Percentiles rank a stretch among this genome's conserved stretches.
Evolutionary conservation across 306 rosid species (phyloP).

Genomic region (Sechiopsis laciniata): DNA sequence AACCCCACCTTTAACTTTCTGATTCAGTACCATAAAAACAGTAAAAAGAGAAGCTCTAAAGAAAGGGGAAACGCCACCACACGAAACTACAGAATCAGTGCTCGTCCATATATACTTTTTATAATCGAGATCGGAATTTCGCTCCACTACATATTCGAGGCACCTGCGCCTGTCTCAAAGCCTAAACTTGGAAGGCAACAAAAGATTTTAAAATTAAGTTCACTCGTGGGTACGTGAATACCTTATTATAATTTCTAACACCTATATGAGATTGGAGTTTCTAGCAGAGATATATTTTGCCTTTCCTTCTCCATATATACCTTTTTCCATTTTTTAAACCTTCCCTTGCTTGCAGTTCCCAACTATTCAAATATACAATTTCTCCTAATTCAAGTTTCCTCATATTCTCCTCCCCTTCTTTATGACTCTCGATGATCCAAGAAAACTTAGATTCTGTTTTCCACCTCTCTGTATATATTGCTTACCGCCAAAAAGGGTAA

Average conservation of each 20-base stretch:
- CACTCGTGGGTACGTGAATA: background rate
- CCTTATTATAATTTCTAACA: background rate
- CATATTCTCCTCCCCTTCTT: conserved; percentile 62
- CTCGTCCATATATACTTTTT: no score
- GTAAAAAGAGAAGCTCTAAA: conserved; percentile 21
- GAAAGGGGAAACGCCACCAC: conserved; percentile 8
- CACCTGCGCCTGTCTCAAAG: no score
- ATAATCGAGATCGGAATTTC: no score
- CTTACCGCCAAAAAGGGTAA: conserved; percentile 32
- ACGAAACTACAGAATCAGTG: conserved; percentile 12
- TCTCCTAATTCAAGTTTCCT: conserved; percentile 92
- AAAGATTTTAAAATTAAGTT: no score
- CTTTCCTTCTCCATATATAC: conserved; percentile 38
- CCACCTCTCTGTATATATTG: conserved; percentile 36
- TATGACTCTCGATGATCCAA: conserved; percentile 56
- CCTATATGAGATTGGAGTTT: conserved; percentile 40
- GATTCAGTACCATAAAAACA: conserved; percentile 21
- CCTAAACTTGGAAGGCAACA: no score
- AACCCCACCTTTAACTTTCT: conserved; percentile 16
- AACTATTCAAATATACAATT: conserved; percentile 43
- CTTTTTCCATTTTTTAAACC: conserved; percentile 45
- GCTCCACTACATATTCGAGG: no score
- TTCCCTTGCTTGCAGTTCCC: conserved; percentile 74
- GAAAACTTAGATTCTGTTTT: conserved; percentile 71
- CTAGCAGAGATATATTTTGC: conserved; percentile 39